Percentiles rank a stretch among this genome's conserved stretches.
phyloP scores from a whole-genome alignment of 2,329 filamentous ascomycete genomes.

The Biscogniauxia sp. region DNA sequence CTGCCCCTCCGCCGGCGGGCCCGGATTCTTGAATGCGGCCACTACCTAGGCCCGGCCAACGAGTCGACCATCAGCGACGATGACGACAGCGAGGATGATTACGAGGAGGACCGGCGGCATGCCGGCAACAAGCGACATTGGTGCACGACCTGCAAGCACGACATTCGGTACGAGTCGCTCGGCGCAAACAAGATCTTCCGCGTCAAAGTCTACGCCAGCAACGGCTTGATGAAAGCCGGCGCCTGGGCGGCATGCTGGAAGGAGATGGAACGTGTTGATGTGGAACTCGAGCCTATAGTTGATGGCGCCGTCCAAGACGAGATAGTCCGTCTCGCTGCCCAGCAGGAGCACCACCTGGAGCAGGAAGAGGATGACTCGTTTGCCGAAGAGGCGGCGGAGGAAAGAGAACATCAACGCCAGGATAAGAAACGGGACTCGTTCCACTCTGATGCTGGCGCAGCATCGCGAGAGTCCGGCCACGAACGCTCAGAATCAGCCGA shows the following conservation, averaged over 20 bases:
- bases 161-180: constrained; percentile 54
- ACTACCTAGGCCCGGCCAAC: constrained; percentile 66
- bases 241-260: constrained; percentile 94
- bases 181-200: constrained; percentile 62
- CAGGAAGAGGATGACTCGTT: constrained; percentile 32
- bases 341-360: constrained; percentile 38
- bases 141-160: constrained; percentile 55
- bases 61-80: constrained; percentile 43
- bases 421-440: constrained; percentile 23
- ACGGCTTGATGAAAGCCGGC: constrained; percentile 86
- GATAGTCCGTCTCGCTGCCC: constrained; percentile 54
- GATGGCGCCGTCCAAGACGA: constrained; percentile 57
- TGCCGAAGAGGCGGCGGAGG: constrained; percentile 32
- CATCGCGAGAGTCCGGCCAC: constrained; percentile 11
- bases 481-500: constrained; percentile 7
- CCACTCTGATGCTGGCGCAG: constrained; percentile 31
- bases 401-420: constrained; percentile 35
- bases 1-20: constrained; percentile 63
- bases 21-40: constrained; percentile 71
- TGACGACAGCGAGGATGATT: constrained; percentile 47
- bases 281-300: constrained; percentile 79
- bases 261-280: constrained; percentile 98
- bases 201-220: constrained; percentile 89
- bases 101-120: constrained; percentile 34
- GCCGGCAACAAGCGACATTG: constrained; percentile 45